phyloP scores from a whole-genome alignment of 441 rosid genomes.

The Mallotus japonicus region DNA sequence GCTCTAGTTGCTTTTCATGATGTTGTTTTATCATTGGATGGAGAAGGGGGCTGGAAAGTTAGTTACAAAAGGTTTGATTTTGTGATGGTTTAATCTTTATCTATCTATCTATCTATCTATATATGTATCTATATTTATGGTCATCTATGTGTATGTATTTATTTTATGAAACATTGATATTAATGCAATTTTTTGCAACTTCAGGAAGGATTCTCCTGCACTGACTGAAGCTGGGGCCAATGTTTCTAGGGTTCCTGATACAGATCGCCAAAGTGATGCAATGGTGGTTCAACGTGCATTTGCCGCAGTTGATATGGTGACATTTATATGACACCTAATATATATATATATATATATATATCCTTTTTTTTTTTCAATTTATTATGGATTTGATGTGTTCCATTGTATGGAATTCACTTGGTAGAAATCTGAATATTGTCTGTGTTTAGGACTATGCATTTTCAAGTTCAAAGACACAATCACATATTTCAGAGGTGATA shows the following conservation, averaged over 20 bases:
- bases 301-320: conserved; percentile 64
- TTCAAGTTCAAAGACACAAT: conserved; percentile 55
- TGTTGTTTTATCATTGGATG: conserved; percentile 92
- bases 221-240: conserved; percentile 43
- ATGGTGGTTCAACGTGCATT: conserved; percentile 91
- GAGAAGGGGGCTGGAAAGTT: conserved; percentile 97
- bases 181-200: conserved; percentile 26
- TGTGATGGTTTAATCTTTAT: conserved; percentile 18
- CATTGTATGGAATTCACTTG: conserved; percentile 8
- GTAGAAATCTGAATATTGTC: conserved; percentile 23
- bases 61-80: conserved; percentile 69
- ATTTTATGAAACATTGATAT: conserved; percentile 12
- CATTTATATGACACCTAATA: conserved; percentile 9
- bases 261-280: conserved; percentile 80
- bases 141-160: too few relatives aligned
- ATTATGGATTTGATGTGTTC: not conserved
- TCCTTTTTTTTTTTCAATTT: not conserved
- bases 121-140: too few relatives aligned
- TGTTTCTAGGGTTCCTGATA: conserved; percentile 45
- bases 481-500: conserved; percentile 66
- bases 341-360: not conserved
- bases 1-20: conserved; percentile 99
- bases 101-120: too few relatives aligned
- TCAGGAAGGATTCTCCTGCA: conserved; percentile 65
- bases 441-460: conserved; percentile 54